Percentiles rank a stretch among this genome's conserved stretches.
Conservation (phyloP, 2,329 filamentous ascomycete genomes). For the Neofusicoccum parvum region DNA sequence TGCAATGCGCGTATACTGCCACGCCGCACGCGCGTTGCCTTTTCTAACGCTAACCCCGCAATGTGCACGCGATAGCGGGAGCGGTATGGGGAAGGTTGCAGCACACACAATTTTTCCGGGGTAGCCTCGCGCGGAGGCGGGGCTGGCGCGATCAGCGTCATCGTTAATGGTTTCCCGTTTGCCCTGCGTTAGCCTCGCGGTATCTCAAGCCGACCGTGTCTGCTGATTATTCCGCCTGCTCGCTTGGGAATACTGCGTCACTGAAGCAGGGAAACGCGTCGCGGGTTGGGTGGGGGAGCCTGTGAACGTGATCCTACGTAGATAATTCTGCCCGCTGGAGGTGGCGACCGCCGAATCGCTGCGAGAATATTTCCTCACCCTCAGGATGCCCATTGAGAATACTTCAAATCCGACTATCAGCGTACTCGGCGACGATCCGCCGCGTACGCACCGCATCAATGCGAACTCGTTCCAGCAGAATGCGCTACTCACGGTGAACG, state of each 20-base stretch:
- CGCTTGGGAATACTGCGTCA: background rate
- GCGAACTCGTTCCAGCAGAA: slow-evolving; percentile 55
- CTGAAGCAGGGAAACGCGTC: background rate
- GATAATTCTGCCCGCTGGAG: background rate
- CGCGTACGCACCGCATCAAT: slow-evolving; percentile 45
- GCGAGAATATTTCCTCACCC: background rate
- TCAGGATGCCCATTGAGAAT: background rate
- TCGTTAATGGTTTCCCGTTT: background rate
- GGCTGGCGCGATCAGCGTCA: slow-evolving; percentile 5
- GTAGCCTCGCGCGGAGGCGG: slow-evolving; percentile 7
- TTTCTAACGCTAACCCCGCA: background rate
- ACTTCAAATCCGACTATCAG: background rate
- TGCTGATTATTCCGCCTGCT: slow-evolving; percentile 3
- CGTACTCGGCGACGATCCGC: slow-evolving; percentile 29
- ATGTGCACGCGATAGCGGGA: background rate
- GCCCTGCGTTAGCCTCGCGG: background rate
- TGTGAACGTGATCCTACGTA: background rate
- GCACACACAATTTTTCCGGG: background rate
- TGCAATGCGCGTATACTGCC: background rate
- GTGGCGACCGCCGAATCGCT: too few species aligned
- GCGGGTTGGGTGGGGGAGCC: background rate
- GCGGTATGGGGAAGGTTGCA: slow-evolving; percentile 6
- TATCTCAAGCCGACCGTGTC: background rate
- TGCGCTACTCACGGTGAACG: slow-evolving; percentile 49
- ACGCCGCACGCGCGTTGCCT: background rate